phyloP scores from a whole-genome alignment of 2,329 filamentous ascomycete species.

The Pyrenophora tritici-repentis region DNA sequence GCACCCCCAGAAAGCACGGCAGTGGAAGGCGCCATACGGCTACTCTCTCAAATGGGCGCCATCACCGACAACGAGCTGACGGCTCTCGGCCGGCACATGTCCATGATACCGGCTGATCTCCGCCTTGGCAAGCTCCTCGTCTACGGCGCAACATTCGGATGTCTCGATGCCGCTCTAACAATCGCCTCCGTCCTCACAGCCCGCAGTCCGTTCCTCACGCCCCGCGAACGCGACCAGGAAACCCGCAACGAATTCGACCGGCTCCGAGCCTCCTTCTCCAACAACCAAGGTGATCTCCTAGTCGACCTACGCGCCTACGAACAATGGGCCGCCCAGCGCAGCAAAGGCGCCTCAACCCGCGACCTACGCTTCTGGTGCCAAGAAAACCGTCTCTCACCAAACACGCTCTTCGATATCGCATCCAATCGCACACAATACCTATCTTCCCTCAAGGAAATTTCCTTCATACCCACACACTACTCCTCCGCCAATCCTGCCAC shows the following conservation, averaged over 20 bases:
- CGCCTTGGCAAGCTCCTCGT: conserved; percentile 94
- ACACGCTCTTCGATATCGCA: conserved; percentile 85
- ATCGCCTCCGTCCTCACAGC: conserved; percentile 93
- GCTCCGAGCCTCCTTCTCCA: conserved; percentile 74
- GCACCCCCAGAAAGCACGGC: conserved; percentile 86
- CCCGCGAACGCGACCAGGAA: conserved; percentile 80
- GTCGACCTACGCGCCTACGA: conserved; percentile 86
- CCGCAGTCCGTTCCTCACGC: conserved; percentile 83
- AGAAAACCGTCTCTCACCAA: conserved; percentile 80
- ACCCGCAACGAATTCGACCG: conserved; percentile 81
- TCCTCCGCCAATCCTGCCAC: conserved; percentile 33
- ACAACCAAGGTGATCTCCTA: conserved; percentile 82
- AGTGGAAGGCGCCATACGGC: conserved; percentile 80
- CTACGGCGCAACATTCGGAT: conserved; percentile 91
- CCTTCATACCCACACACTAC: conserved; percentile 65
- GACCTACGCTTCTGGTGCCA: conserved; percentile 79
- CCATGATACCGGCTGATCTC: conserved; percentile 91
- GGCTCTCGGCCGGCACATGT: conserved; percentile 88
- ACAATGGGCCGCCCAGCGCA: conserved; percentile 73
- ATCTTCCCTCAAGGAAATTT: conserved; percentile 81
- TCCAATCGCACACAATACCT: conserved; percentile 87
- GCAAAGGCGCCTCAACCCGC: conserved; percentile 61
- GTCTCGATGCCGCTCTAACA: conserved; percentile 83
- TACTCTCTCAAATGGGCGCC: conserved; percentile 84
- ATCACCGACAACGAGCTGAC: conserved; percentile 86